A percentile compares a stretch with the other conserved stretches of the same genome.
These are phyloP conservation scores for Fusarium sp. DNA, from an alignment of 2,329 filamentous ascomycete species.

Conservation along the genomic window DNA sequence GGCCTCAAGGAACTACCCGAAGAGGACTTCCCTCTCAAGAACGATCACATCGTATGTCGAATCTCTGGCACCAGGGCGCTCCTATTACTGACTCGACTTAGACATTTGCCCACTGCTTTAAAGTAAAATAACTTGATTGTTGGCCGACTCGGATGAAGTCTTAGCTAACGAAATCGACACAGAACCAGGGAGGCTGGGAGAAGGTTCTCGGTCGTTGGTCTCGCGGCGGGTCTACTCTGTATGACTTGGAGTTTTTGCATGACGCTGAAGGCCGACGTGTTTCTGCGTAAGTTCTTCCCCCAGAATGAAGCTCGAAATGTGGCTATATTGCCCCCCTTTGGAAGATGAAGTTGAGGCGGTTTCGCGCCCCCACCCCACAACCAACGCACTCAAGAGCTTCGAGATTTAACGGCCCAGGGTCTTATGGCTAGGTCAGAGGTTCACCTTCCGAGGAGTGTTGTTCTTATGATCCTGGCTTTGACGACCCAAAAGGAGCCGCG, in stretches of 20 bases:
- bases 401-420: background rate
- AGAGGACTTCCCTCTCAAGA: constrained; percentile 64
- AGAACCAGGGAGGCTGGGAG: constrained; percentile 78
- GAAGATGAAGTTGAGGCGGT: background rate
- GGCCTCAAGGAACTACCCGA: constrained; percentile 82
- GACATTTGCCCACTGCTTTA: constrained; percentile 78
- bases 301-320: constrained; percentile 31
- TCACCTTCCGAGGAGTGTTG: background rate
- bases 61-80: too few relatives aligned
- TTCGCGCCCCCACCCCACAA: background rate
- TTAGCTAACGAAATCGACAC: too few relatives aligned
- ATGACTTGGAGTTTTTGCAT: constrained; percentile 87
- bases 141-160: too few relatives aligned
- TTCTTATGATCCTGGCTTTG: background rate
- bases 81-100: background rate
- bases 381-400: background rate
- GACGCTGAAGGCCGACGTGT: constrained; percentile 55
- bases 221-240: constrained; percentile 65
- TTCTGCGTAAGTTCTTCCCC: constrained; percentile 4
- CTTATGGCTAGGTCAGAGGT: background rate
- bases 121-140: constrained; percentile 43
- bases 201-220: constrained; percentile 81
- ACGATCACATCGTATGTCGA: constrained; percentile 37
- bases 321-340: background rate
- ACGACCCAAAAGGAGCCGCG: background rate